A percentile compares a stretch with the other conserved stretches of the same genome.
These are phyloP conservation scores for Capsicum baccatum DNA, from an alignment of 257 asterid genomes.

Conservation along the genomic window DNA sequence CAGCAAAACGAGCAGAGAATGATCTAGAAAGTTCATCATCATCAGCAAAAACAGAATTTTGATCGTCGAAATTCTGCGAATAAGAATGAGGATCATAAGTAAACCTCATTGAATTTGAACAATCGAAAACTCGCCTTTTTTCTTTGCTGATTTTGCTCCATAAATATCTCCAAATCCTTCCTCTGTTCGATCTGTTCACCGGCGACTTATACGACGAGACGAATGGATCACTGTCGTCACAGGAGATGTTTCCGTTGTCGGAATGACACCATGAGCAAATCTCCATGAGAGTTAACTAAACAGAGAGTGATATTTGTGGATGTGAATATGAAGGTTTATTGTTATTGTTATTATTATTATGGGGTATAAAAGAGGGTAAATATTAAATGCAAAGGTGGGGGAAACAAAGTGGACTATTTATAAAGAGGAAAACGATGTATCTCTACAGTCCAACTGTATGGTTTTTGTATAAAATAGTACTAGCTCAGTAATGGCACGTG, in stretches of 20 bases:
- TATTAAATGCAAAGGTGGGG: not conserved
- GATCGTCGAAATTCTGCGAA: slow-evolving; percentile 74
- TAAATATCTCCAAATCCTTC: slow-evolving; percentile 56
- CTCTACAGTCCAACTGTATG: slow-evolving; percentile 9
- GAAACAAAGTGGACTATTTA: slow-evolving; percentile 32
- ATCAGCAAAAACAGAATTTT: slow-evolving; percentile 49
- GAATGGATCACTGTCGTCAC: slow-evolving; percentile 7
- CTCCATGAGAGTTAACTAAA: slow-evolving; percentile 20
- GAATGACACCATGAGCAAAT: slow-evolving; percentile 1
- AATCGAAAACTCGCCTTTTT: slow-evolving; percentile 52
- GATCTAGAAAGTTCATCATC: slow-evolving; percentile 66
- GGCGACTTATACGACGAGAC: slow-evolving; percentile 26
- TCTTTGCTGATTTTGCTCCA: slow-evolving; percentile 79
- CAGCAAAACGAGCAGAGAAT: slow-evolving; percentile 83
- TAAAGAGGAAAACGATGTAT: slow-evolving; percentile 25
- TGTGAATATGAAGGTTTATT: not conserved
- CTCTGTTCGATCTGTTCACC: slow-evolving; percentile 44
- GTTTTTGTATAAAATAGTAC: slow-evolving; percentile 7
- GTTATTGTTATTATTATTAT: too few relatives aligned
- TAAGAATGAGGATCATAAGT: slow-evolving; percentile 74
- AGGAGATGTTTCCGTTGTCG: not conserved
- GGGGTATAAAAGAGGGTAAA: not conserved
- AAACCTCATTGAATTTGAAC: slow-evolving; percentile 57
- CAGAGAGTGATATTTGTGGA: not conserved
- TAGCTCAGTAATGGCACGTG: slow-evolving; percentile 35